Conservation (phyloP, 441 rosid genomes). For the Croton setiger region DNA sequence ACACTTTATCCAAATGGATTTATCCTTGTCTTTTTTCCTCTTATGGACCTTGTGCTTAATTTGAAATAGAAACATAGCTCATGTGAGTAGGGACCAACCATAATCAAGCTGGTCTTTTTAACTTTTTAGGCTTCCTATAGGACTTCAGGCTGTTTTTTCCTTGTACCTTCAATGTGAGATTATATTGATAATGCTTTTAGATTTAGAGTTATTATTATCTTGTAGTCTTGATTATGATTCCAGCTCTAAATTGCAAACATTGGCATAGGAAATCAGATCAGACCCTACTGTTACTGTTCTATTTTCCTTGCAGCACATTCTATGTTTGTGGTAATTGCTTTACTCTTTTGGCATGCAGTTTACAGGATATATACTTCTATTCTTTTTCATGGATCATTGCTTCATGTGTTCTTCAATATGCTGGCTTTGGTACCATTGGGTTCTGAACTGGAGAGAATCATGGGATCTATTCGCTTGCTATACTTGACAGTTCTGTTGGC, state of each 20-base stretch:
- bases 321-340: conserved; percentile 3
- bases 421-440: conserved; percentile 95
- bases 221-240: neutral
- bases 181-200: no score
- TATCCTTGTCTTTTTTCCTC: neutral
- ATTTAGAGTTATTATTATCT: no score
- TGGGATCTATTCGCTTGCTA: conserved; percentile 87
- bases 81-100: neutral
- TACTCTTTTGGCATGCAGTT: conserved; percentile 46
- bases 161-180: neutral
- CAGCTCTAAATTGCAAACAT: neutral
- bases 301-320: neutral
- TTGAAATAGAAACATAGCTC: neutral
- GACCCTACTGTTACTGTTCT: neutral
- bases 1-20: neutral
- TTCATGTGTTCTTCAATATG: conserved; percentile 94
- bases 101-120: neutral
- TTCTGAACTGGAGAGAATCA: conserved; percentile 90
- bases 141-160: neutral
- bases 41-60: neutral
- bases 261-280: neutral
- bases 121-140: neutral
- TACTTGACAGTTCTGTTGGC: conserved; percentile 74
- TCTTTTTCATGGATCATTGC: conserved; percentile 82
- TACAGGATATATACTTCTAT: conserved; percentile 80